Base-by-base conservation (phyloP, 2,329 filamentous ascomycete genomes). In the Fusarium sp. region DNA sequence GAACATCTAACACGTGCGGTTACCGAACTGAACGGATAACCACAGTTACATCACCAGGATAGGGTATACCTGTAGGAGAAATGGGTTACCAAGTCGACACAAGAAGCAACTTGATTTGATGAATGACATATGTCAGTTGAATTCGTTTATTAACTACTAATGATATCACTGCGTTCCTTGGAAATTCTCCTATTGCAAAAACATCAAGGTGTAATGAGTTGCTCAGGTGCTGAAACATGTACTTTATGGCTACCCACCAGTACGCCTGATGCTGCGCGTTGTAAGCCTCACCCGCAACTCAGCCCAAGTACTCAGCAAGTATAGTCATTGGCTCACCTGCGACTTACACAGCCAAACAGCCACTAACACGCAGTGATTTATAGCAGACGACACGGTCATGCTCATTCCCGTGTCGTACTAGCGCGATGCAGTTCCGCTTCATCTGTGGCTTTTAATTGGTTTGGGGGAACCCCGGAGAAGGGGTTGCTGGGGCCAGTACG, bases 381-480 rank as follows among this genome's bases (percentile, higher is more conserved):
- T 67, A 71, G 69, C 53, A 69, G 55, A 64, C 66, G 65, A 70
- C 62, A 60, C 46, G 41, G 67, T 74, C 54, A 74, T 69, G 64
- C 65, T 69, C 49, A 46, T 53, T 38, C 73, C 73, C 49, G 40
- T 58, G 60, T 42, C 49, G 60, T 68, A 61, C 61, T 76, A 74
- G 74, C 55, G 62, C 36, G 18, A 42, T 49, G 5, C 42, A 37
- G 59, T 57, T 58, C 62, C 49, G 65, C 36, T 44, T 34, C 40
- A 37, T 34, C 12, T 31, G 20, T 44, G 18, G n/a, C 11, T 38
- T 61, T 57, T 72, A 58, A 76, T 76, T 76, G 74, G 74, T 44
- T 57, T 59, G 75, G 75, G 75, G 73, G 73, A 77, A 77, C 75
- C 75, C 75, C 75, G 75, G 75, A 74, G 71, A 62, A 73, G 60